Evolutionary conservation across 1,284 basidiomycete genomes (phyloP), one percentile per base, ranked within the genome.

Genomic region (Cutaneotrichosporon cutaneum): DNA sequence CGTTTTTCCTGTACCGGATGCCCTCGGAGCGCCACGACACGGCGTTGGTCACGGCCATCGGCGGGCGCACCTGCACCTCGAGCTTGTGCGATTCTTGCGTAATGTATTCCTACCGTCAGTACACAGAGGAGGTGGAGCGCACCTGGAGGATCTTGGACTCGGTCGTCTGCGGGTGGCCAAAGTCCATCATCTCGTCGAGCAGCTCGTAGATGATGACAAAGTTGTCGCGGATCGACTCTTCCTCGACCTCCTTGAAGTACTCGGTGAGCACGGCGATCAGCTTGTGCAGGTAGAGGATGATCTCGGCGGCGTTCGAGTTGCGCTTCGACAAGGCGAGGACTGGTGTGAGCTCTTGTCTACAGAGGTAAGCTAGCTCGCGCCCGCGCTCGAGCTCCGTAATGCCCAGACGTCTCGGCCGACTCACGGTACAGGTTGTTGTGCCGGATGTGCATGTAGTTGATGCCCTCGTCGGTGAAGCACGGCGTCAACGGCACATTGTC

Each of bases 121-220:
- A 59, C 2, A 83, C 88, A 70, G 68, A 92, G 88, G 98, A 96
- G 81, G 98, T 14, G 7, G 18, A 27, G 22, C 48, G 18, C 18
- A 32, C 48, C 48, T 51, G 95, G 61, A 99, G 81, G 71, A 99
- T 99, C 84, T 99, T 99, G 84, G 90, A 94, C 82, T 99, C 96
- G 24, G 96, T 99, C 30, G 96, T 99, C 80, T 99, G 96, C 0
- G 95, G 95, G 77, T 92, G 98, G 14, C 96, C 96, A 82, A 97
- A 99, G 82, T 99, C 95, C 94, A 99, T 98, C 93, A 99, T 98
- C 83, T 99, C 95, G 76, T 99, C 96, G 82, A 99, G 85, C 56
- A 99, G 86, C 77, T 96, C 94, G 77, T 94, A 96, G 59, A 97
- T 95, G 78, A 96, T 94, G 58, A 96, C 94, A 77, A 97, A 97